Base-by-base conservation (phyloP, 176 grass and related monocot species). In the Poa pratensis region DNA sequence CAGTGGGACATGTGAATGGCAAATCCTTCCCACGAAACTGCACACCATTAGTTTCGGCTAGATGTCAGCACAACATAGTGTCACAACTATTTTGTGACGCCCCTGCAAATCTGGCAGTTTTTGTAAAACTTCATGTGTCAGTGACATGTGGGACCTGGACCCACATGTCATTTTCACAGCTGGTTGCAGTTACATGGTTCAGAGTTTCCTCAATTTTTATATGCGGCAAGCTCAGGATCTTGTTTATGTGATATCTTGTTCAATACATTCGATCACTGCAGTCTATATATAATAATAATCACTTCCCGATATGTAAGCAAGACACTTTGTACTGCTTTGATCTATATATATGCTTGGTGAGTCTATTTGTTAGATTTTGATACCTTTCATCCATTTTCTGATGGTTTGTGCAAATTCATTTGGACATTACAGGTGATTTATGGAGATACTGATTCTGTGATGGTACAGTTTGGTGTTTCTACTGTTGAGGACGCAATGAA, bases 391-490 rank as follows among this genome's bases (percentile, higher is more conserved):
- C 27, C 40, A 88, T 70, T 20, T 82, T 73, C n/a, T 42, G 28
- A 75, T 73, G 50, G 46, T 61, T 76, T 11, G 23, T 19, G 23
- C 57, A 65, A 46, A 53, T 37, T 64, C 50, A 53, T 73, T 75
- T 66, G 86, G 42, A 81, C 54, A 81, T 85, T 27, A 45, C 90
- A 98, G 96, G 87, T 98, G 82, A 82, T 98, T 64, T 98, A 98
- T 46, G 96, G 96, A 87, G 96, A 99, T 83, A 96, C 93, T 24
- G 93, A 99, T 86, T 99, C 93, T 79, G 93, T 99, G 82, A 99
- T 99, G 96, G 96, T 96, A 78, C 93, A 96, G 82, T 99, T 99
- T 83, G 96, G 96, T 64, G 96, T 80, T 81, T 86, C 93, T 83
- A 88, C 87, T 3, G 96, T 99, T 18, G 84, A 94, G 57, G 89